Percentiles rank a stretch among this genome's conserved stretches.
Conservation (phyloP, 1,284 basidiomycete species). For the Apiotrichum laibachii region DNA sequence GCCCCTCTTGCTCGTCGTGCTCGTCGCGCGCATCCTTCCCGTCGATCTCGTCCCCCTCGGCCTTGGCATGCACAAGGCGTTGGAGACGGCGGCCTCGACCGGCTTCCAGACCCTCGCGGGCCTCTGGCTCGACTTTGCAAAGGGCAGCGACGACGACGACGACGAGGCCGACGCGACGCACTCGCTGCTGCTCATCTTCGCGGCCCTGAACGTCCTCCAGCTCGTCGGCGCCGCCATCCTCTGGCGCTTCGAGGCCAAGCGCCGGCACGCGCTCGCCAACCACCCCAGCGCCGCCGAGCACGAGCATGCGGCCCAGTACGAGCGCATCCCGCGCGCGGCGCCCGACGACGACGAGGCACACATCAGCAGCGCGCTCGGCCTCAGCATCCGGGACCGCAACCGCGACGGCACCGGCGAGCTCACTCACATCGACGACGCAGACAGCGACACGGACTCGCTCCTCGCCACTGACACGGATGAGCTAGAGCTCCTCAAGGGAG, state of each 20-base stretch:
- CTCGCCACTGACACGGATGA: not conserved
- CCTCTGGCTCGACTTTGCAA: slow-evolving; percentile 58
- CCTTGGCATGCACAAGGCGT: slow-evolving; percentile 71
- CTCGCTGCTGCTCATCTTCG: slow-evolving; percentile 61
- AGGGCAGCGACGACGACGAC: slow-evolving; percentile 3
- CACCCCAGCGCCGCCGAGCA: not conserved
- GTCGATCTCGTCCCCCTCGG: slow-evolving; percentile 71
- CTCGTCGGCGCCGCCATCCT: slow-evolving; percentile 58
- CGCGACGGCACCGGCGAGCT: not conserved
- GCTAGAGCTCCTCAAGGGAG: slow-evolving; percentile 2
- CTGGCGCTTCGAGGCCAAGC: slow-evolving; percentile 48
- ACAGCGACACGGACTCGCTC: slow-evolving; percentile 6
- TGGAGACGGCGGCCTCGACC: slow-evolving; percentile 69
- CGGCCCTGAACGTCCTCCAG: slow-evolving; percentile 62
- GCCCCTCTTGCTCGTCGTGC: slow-evolving; percentile 66
- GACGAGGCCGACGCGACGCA: slow-evolving; percentile 31
- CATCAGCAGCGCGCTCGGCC: not conserved
- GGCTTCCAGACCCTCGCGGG: slow-evolving; percentile 69
- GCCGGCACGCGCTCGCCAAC: slow-evolving; percentile 4
- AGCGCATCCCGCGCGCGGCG: slow-evolving; percentile 19
- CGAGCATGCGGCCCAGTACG: slow-evolving; percentile 22
- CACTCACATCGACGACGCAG: not conserved
- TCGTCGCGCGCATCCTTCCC: slow-evolving; percentile 70
- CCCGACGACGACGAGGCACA: slow-evolving; percentile 16
- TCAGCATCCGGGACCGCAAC: slow-evolving; percentile 4